Percentiles rank a stretch among this genome's conserved stretches.
These are phyloP conservation scores for Neonectria magnoliae DNA, from an alignment of 2,329 filamentous ascomycete species.

Conservation along the genomic window DNA sequence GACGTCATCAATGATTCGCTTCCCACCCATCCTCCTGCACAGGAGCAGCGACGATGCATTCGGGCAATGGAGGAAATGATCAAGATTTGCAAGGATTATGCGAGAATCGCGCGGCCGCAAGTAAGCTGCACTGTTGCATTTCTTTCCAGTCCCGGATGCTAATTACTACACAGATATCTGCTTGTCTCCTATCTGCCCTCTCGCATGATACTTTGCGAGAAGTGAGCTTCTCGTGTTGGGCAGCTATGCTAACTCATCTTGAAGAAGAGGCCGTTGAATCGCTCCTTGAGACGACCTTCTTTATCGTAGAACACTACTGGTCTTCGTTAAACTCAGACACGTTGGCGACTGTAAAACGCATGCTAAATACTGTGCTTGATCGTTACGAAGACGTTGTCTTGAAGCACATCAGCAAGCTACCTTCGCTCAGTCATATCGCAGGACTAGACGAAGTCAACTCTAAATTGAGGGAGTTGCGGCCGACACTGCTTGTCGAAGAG, in stretches of 20 bases:
- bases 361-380: slow-evolving; percentile 74
- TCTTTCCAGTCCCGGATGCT: background rate
- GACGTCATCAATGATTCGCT: slow-evolving; percentile 77
- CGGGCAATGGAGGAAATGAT: slow-evolving; percentile 91
- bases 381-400: slow-evolving; percentile 69
- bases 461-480: slow-evolving; percentile 73
- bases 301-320: slow-evolving; percentile 88
- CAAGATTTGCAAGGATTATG: slow-evolving; percentile 74
- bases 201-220: slow-evolving; percentile 78
- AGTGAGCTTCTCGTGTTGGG: slow-evolving; percentile 85
- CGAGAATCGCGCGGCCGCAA: slow-evolving; percentile 85
- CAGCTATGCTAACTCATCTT: slow-evolving; percentile 77
- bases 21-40: slow-evolving; percentile 61
- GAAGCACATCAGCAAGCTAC: slow-evolving; percentile 77
- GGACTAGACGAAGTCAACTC: slow-evolving; percentile 74
- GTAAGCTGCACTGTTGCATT: slow-evolving; percentile 55
- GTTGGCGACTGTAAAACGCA: slow-evolving; percentile 66
- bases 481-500: slow-evolving; percentile 56
- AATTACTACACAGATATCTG: slow-evolving; percentile 72
- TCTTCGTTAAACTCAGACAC: slow-evolving; percentile 68
- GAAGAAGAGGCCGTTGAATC: slow-evolving; percentile 81
- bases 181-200: slow-evolving; percentile 89
- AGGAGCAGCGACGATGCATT: slow-evolving; percentile 81
- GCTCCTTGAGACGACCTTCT: slow-evolving; percentile 89
- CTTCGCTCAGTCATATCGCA: slow-evolving; percentile 77